These are phyloP conservation scores for Obelidium mucronatum DNA, from an alignment of 192 early-diverging fungal species.

Conservation along the genomic window DNA sequence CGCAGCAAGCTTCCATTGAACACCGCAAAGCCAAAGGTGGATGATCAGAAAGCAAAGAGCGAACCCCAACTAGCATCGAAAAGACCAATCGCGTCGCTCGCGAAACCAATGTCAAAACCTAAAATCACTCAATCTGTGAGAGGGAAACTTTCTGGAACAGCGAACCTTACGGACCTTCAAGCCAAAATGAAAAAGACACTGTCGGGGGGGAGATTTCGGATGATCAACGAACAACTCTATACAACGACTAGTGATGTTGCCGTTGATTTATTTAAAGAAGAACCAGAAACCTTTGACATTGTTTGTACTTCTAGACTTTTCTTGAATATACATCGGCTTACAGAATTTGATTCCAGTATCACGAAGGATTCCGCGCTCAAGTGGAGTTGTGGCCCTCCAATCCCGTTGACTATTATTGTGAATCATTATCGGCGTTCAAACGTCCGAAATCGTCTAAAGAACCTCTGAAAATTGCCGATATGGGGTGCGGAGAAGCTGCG, in stretches of 20 bases:
- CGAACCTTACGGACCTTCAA: slow-evolving; percentile 64
- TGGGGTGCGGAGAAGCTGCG: slow-evolving; percentile 97
- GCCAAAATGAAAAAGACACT: slow-evolving; percentile 77
- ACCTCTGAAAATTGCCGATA: slow-evolving; percentile 78
- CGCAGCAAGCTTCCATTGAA: slow-evolving; percentile 3
- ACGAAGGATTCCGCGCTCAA: slow-evolving; percentile 91
- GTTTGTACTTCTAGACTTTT: slow-evolving; percentile 39
- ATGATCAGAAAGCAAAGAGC: too few species aligned
- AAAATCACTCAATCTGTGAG: background rate
- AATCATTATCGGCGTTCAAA: slow-evolving; percentile 54
- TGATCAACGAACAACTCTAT: slow-evolving; percentile 97
- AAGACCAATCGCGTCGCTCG: background rate
- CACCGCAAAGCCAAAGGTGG: background rate
- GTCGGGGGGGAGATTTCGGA: slow-evolving; percentile 62
- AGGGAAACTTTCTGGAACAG: too few species aligned
- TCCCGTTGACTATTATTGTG: slow-evolving; percentile 87
- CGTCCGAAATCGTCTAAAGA: slow-evolving; percentile 56
- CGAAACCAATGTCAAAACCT: background rate
- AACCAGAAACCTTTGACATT: slow-evolving; percentile 91
- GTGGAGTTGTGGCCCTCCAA: slow-evolving; percentile 93
- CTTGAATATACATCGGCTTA: slow-evolving; percentile 60
- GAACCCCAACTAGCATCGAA: background rate
- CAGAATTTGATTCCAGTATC: slow-evolving; percentile 67
- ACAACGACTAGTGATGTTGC: slow-evolving; percentile 81
- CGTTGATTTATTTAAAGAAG: slow-evolving; percentile 76